Percentiles rank a stretch among this genome's conserved stretches.
phyloP scores from a whole-genome alignment of 768 basidiomycete species.

The Suillus brevipes region DNA sequence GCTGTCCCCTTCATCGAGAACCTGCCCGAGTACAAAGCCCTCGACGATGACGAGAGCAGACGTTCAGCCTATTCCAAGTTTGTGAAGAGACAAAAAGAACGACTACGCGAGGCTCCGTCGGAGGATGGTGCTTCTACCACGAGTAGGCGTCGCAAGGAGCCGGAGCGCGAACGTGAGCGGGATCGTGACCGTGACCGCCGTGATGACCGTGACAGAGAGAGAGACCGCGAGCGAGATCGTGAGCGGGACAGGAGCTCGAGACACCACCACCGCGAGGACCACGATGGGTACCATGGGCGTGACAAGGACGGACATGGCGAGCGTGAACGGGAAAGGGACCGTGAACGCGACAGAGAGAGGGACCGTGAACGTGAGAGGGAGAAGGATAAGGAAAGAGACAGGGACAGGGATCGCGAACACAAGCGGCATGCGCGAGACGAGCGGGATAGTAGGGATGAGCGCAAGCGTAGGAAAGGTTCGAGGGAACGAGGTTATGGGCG shows the following conservation, averaged over 20 bases:
- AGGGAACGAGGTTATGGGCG: conserved; percentile 40
- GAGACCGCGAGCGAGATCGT: conserved; percentile 32
- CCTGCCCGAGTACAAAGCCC: conserved; percentile 81
- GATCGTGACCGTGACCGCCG: conserved; percentile 47
- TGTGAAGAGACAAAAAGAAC: conserved; percentile 90
- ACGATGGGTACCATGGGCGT: conserved; percentile 11
- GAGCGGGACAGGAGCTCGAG: conserved; percentile 30
- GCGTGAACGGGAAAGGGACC: conserved; percentile 41
- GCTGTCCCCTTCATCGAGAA: conserved; percentile 75
- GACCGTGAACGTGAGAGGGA: conserved; percentile 42
- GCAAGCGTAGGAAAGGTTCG: conserved; percentile 42
- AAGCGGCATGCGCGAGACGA: conserved; percentile 54
- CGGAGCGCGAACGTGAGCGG: conserved; percentile 48
- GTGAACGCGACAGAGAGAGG: conserved; percentile 41
- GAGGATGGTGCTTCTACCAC: conserved; percentile 83
- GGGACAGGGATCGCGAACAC: conserved; percentile 42
- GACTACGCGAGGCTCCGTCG: conserved; percentile 71
- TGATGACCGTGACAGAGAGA: conserved; percentile 33
- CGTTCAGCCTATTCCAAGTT: conserved; percentile 85
- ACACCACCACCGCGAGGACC: conserved; percentile 26
- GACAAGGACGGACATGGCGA: conserved; percentile 34
- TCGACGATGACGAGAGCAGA: conserved; percentile 86
- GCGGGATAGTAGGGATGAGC: conserved; percentile 50
- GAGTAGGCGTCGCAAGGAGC: conserved; percentile 80
- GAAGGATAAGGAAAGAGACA: conserved; percentile 36